phyloP scores from a whole-genome alignment of 2,329 filamentous ascomycete genomes.

The Coleophoma cylindrospora region DNA sequence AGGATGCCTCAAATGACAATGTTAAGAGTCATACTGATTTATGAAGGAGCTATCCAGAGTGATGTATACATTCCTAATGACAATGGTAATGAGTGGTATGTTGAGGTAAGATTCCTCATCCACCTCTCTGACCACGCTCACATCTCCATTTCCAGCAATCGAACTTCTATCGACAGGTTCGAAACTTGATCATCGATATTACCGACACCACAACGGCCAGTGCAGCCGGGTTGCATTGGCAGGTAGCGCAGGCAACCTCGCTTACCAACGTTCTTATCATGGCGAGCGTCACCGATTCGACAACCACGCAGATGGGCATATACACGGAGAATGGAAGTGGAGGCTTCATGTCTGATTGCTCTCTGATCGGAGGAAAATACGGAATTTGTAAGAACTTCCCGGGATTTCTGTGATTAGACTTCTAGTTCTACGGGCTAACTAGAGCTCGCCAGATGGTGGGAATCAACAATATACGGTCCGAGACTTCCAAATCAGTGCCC shows the following conservation, averaged over 20 bases:
- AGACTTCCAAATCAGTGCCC: no score
- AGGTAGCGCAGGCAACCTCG: conserved; percentile 47
- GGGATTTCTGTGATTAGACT: no score
- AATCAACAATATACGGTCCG: no score
- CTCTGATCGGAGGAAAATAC: conserved; percentile 25
- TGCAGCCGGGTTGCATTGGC: conserved; percentile 40
- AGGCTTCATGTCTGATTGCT: conserved; percentile 36
- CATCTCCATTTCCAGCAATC: conserved; percentile 30
- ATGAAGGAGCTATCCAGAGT: conserved; percentile 48
- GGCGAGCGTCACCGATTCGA: no score
- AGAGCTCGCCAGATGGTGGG: no score
- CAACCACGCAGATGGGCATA: no score
- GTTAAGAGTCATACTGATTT: neutral
- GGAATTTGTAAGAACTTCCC: conserved; percentile 42
- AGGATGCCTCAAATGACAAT: neutral
- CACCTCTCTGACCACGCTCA: neutral
- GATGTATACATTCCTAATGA: conserved; percentile 51
- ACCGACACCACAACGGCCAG: conserved; percentile 36
- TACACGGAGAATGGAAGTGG: conserved; percentile 33
- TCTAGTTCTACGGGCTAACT: no score
- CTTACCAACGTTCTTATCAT: conserved; percentile 3
- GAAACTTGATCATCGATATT: conserved; percentile 59
- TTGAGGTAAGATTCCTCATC: neutral
- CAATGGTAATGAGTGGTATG: conserved; percentile 28
- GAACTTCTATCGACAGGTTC: conserved; percentile 56